These are phyloP conservation scores for Scheffersomyces illinoinensis DNA, from an alignment of 1,139 yeast genomes.

Conservation along the genomic window DNA sequence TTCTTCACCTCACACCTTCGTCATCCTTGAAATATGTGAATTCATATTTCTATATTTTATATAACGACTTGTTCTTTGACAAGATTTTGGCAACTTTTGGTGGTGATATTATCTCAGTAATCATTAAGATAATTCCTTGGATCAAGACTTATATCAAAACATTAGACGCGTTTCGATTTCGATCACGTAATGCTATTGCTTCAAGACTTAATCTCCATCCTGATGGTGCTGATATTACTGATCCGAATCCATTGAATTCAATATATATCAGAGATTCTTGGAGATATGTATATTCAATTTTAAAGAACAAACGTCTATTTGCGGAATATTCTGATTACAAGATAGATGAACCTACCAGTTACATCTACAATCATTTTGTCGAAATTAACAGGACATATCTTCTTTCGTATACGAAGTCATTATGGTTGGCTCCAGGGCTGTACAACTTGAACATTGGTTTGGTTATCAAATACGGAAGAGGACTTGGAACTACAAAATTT, in stretches of 20 bases:
- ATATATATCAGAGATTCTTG: conserved; percentile 52
- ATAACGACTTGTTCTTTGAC: conserved; percentile 51
- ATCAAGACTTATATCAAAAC: conserved; percentile 45
- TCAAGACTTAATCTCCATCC: conserved; percentile 26
- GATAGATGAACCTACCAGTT: conserved; percentile 52
- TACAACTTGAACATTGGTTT: conserved; percentile 56
- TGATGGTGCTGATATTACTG: conserved; percentile 3
- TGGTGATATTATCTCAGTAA: conserved; percentile 28
- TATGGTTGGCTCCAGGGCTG: conserved; percentile 53
- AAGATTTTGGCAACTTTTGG: conserved; percentile 48
- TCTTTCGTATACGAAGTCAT: conserved; percentile 45
- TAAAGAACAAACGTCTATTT: conserved; percentile 52
- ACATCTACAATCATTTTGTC: conserved; percentile 45
- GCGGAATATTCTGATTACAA: conserved; percentile 54
- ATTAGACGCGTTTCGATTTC: conserved; percentile 47
- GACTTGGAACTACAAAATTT: conserved; percentile 61
- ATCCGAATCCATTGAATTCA: conserved; percentile 11
- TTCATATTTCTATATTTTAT: conserved; percentile 44
- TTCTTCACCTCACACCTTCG: conserved; percentile 43
- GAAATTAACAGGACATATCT: conserved; percentile 51
- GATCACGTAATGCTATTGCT: conserved; percentile 35
- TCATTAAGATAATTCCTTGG: conserved; percentile 40
- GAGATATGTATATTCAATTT: conserved; percentile 52
- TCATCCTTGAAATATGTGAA: conserved; percentile 43
- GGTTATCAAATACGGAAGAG: conserved; percentile 53